Base-by-base conservation (phyloP, 139 green algal genomes). In the Microglena sp. region DNA sequence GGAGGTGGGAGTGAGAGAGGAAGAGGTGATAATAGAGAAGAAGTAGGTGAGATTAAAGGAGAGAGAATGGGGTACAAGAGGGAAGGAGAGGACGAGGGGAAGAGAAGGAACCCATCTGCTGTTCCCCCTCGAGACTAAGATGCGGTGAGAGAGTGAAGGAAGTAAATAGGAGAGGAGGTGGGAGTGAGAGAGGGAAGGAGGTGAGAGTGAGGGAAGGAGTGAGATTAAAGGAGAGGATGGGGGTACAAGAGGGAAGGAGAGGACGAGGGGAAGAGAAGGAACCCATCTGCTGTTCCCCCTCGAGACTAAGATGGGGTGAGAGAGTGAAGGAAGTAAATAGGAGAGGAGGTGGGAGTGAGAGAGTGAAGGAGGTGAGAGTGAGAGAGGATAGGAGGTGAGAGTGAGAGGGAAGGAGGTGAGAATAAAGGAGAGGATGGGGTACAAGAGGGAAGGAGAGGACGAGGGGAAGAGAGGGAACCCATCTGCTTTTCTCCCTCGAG, bases 71-170 rank as follows among this genome's bases (percentile, higher is more conserved):
- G n/a, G n/a, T n/a, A n/a, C n/a, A n/a, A n/a, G n/a, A n/a, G n/a
- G n/a, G n/a, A n/a, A n/a, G n/a, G n/a, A n/a, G n/a, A n/a, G n/a
- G n/a, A n/a, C n/a, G n/a, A n/a, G n/a, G n/a, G n/a, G n/a, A n/a
- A n/a, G n/a, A n/a, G n/a, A n/a, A n/a, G n/a, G n/a, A n/a, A n/a
- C n/a, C n/a, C n/a, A n/a, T n/a, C n/a, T n/a, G n/a, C n/a, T n/a
- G n/a, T n/a, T n/a, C n/a, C n/a, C n/a, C n/a, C n/a, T n/a, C n/a
- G 40, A 50, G 40, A 50, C 40, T 11, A 50, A 50, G 40, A 50
- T 11, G 18, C 40, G 40, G 40, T 24, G 40, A 50, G 40, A 50
- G 40, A 50, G 40, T 24, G 40, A 50, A 18, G 18, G 40, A 50
- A 18, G 18, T 11, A 50, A 18, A 50, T 11, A 50, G 40, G 18